Base-by-base conservation (phyloP, 345 rosid genomes). In the Ailanthus altissimus region DNA sequence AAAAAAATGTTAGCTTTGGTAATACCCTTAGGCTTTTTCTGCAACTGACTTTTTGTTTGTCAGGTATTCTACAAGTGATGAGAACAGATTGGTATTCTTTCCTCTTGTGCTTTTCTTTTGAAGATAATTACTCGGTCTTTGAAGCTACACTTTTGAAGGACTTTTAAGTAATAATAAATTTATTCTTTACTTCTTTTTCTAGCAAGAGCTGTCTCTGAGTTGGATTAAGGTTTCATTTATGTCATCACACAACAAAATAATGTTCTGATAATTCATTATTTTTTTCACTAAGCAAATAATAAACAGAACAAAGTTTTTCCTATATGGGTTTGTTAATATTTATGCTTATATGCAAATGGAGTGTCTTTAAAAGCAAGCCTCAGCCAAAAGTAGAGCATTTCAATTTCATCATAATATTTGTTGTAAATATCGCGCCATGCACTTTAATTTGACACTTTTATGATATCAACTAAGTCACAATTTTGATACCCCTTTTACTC, bases 71-170 rank as follows among this genome's bases (percentile, higher is more conserved):
- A n/a, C n/a, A n/a, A n/a, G n/a, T n/a, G n/a, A n/a, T n/a, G n/a
- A n/a, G n/a, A n/a, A n/a, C n/a, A n/a, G n/a, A n/a, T n/a, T n/a
- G n/a, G n/a, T n/a, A n/a, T n/a, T n/a, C n/a, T n/a, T n/a, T n/a
- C n/a, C n/a, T 60, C 38, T 28, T 49, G 5, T 62, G 10, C 43
- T 62, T 67, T 70, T 23, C 53, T 54, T 73, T 66, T 12, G 7
- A 69, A 74, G 43, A 80, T 76, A 75, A 74, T n/a, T n/a, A n/a
- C 84, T 78, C 81, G 81, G 60, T 70, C 70, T 40, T 23, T 40
- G 28, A 60, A 72, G 18, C 79, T 80, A 68, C 81, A 78, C 65
- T 75, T 72, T 61, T 60, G 46, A n/a, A n/a, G n/a, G 47, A n/a
- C 8, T 59, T 43, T 23, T 5, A 32, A 74, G 59, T 46, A 5